Conservation (phyloP, 2,329 filamentous ascomycete species). For the Simplicillium aogashimaense region DNA sequence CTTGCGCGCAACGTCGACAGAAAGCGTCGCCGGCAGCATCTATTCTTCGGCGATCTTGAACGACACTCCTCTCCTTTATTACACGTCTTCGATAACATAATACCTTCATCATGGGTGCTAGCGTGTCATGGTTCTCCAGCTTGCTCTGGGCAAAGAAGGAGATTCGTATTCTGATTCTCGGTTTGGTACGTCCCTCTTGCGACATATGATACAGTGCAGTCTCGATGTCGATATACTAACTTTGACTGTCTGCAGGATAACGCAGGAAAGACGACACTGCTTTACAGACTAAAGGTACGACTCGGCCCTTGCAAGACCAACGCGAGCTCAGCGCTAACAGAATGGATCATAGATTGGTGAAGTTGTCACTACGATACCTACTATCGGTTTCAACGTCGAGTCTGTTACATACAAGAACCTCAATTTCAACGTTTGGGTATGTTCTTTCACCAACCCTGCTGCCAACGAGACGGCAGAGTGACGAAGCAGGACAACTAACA, state of each 20-base stretch:
- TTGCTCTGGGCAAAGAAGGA: conserved; percentile 92
- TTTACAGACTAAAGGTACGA: conserved; percentile 86
- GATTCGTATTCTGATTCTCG: conserved; percentile 89
- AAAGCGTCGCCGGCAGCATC: too few relatives aligned
- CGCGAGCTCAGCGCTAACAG: conserved; percentile 3
- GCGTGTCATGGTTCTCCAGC: conserved; percentile 59
- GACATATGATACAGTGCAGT: not conserved
- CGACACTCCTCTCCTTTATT: too few relatives aligned
- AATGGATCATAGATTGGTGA: conserved; percentile 69
- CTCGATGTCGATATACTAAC: conserved; percentile 3
- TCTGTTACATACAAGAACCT: conserved; percentile 97
- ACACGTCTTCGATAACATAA: conserved; percentile 4
- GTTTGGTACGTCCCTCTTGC: conserved; percentile 55
- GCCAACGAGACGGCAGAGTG: not conserved
- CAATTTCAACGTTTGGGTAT: conserved; percentile 97
- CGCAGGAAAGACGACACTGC: conserved; percentile 91
- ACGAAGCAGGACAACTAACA: not conserved
- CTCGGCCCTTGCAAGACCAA: not conserved
- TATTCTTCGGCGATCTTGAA: too few relatives aligned
- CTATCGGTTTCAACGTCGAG: conserved; percentile 98
- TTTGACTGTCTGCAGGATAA: conserved; percentile 60
- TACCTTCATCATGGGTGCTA: conserved; percentile 46
- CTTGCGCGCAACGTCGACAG: too few relatives aligned
- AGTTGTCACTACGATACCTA: conserved; percentile 97
- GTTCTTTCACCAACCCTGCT: conserved; percentile 15